phyloP scores from a whole-genome alignment of 371 early-diverging fungal species.

The Mucor racemosus region DNA sequence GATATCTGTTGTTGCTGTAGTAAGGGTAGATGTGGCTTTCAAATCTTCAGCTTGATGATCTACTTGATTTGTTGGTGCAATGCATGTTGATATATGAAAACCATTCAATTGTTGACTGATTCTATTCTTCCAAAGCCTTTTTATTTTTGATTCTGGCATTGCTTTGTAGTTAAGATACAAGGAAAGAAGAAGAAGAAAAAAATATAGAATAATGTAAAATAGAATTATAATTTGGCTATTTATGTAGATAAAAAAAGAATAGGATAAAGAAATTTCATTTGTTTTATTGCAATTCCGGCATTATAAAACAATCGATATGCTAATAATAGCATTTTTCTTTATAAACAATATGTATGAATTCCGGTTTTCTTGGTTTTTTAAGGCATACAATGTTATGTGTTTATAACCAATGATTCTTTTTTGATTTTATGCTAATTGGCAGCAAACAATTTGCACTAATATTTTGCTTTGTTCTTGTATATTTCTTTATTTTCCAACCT shows the following conservation, averaged over 20 bases:
- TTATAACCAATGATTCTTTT: not conserved
- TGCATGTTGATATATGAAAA: not conserved
- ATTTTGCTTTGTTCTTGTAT: not conserved
- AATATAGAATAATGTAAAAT: too few relatives aligned
- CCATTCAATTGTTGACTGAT: conserved; percentile 10
- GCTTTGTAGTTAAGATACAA: not conserved
- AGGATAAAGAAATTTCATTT: conserved; percentile 1
- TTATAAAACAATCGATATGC: not conserved
- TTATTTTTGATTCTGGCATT: conserved; percentile 20
- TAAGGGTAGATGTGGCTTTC: not conserved
- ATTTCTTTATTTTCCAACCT: not conserved
- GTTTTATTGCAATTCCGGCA: conserved; percentile 2
- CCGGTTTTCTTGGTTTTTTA: not conserved
- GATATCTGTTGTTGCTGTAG: not conserved
- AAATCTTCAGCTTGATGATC: not conserved
- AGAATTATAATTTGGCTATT: conserved; percentile 3
- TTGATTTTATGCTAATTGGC: not conserved
- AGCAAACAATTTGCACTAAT: not conserved
- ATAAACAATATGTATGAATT: not conserved
- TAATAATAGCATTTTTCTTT: not conserved
- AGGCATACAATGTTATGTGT: not conserved
- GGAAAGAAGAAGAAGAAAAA: conserved; percentile 8
- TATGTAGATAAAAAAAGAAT: not conserved
- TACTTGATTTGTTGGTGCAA: conserved; percentile 12
- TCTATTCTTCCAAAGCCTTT: conserved; percentile 23